Percentiles rank a stretch among this genome's conserved stretches.
phyloP scores from a whole-genome alignment of 257 asterid species.

The Scutellaria baicalensis region DNA sequence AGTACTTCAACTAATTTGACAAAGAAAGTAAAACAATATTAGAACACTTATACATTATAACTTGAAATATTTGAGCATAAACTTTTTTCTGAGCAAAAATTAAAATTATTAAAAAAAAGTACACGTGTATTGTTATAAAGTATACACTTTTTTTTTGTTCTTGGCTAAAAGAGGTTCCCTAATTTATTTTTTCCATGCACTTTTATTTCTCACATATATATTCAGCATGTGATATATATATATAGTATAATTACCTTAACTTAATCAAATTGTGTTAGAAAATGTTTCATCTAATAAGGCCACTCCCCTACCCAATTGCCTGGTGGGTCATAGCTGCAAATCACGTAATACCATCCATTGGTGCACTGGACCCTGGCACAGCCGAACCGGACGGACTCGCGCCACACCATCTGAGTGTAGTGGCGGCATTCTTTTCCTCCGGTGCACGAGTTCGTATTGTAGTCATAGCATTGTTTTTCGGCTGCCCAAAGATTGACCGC shows the following conservation, averaged over 20 bases:
- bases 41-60: background rate
- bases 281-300: constrained; percentile 26
- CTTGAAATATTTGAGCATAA: background rate
- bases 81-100: background rate
- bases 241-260: background rate
- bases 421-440: constrained; percentile 38
- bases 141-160: background rate
- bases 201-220: constrained; percentile 2
- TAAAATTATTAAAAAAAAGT: background rate
- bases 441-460: constrained; percentile 21
- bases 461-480: constrained; percentile 26
- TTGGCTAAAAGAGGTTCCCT: background rate
- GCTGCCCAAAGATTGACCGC: constrained; percentile 37
- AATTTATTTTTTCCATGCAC: background rate
- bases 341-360: constrained; percentile 34
- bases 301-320: constrained; percentile 43
- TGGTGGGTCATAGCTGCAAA: constrained; percentile 48
- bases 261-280: background rate
- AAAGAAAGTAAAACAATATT: background rate
- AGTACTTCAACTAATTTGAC: no score
- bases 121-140: background rate
- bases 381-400: constrained; percentile 27
- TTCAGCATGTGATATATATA: background rate
- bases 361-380: constrained; percentile 41
- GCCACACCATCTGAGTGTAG: constrained; percentile 65